Conservation (phyloP, 768 basidiomycete species). For the Pholiota conissans region DNA sequence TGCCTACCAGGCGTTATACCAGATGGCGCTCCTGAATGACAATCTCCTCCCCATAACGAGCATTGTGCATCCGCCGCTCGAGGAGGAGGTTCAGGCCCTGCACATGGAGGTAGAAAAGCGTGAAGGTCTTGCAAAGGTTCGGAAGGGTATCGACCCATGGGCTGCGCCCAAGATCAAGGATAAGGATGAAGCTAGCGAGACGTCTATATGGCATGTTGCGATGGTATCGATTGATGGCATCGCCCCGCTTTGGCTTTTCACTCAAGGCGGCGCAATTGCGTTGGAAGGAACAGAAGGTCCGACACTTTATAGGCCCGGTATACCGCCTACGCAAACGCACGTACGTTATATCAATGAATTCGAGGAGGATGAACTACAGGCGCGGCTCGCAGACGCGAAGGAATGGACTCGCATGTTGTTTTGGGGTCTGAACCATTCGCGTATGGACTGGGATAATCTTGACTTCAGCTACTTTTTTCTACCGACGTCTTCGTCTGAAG, state of each 20-base stretch:
- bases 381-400: constrained; percentile 38
- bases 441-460: constrained; percentile 61
- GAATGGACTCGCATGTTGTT: constrained; percentile 61
- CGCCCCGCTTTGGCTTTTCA: constrained; percentile 49
- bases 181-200: constrained; percentile 13
- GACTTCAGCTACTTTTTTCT: constrained; percentile 69
- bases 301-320: constrained; percentile 44
- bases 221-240: constrained; percentile 50
- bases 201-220: constrained; percentile 47
- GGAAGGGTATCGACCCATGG: constrained; percentile 71
- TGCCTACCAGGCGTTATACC: constrained; percentile 63
- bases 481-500: constrained; percentile 20
- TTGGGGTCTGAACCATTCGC: constrained; percentile 54
- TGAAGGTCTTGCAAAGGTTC: constrained; percentile 53
- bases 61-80: constrained; percentile 48
- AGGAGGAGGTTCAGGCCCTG: constrained; percentile 63
- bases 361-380: constrained; percentile 19
- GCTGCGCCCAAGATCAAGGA: constrained; percentile 8
- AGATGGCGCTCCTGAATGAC: constrained; percentile 63
- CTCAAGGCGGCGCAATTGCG: constrained; percentile 36
- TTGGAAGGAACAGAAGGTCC: constrained; percentile 42
- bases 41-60: constrained; percentile 68
- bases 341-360: constrained; percentile 25
- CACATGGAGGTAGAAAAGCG: constrained; percentile 65
- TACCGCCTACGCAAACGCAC: constrained; percentile 27